These are phyloP conservation scores for Leccinum solheimii DNA, from an alignment of 1,284 basidiomycete species.

Conservation along the genomic window DNA sequence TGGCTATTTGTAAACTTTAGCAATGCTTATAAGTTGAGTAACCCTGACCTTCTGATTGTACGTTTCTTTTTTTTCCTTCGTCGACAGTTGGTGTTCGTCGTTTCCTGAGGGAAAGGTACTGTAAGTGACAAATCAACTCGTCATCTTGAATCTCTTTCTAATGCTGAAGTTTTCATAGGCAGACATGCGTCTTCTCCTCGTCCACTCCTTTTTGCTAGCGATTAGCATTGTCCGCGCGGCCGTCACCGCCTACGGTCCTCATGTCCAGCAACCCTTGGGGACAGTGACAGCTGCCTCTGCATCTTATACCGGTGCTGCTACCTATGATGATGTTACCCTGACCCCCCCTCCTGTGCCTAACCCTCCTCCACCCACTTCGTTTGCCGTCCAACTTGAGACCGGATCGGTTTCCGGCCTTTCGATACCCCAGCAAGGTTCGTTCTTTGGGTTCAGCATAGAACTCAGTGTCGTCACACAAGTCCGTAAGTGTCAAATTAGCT, in stretches of 20 bases:
- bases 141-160: not conserved
- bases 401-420: slow-evolving; percentile 45
- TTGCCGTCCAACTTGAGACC: slow-evolving; percentile 43
- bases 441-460: slow-evolving; percentile 60
- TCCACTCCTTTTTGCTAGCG: slow-evolving; percentile 28
- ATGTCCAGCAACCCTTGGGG: slow-evolving; percentile 32
- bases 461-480: slow-evolving; percentile 50
- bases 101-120: not conserved
- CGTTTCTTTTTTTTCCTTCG: not conserved
- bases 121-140: slow-evolving; percentile 12
- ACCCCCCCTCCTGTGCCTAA: slow-evolving; percentile 44
- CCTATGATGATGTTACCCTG: slow-evolving; percentile 46
- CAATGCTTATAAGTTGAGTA: not conserved
- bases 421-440: slow-evolving; percentile 57
- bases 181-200: slow-evolving; percentile 25
- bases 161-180: not conserved
- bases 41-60: not conserved
- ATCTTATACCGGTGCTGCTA: slow-evolving; percentile 42
- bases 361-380: slow-evolving; percentile 41
- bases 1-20: not conserved
- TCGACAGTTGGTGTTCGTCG: slow-evolving; percentile 15
- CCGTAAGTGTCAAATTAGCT: slow-evolving; percentile 36
- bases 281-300: slow-evolving; percentile 33
- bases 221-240: slow-evolving; percentile 14
- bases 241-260: slow-evolving; percentile 35